Evolutionary conservation across 1,284 basidiomycete species (phyloP), one percentile per base, ranked within the genome.

Genomic region (Baeospora myosura): DNA sequence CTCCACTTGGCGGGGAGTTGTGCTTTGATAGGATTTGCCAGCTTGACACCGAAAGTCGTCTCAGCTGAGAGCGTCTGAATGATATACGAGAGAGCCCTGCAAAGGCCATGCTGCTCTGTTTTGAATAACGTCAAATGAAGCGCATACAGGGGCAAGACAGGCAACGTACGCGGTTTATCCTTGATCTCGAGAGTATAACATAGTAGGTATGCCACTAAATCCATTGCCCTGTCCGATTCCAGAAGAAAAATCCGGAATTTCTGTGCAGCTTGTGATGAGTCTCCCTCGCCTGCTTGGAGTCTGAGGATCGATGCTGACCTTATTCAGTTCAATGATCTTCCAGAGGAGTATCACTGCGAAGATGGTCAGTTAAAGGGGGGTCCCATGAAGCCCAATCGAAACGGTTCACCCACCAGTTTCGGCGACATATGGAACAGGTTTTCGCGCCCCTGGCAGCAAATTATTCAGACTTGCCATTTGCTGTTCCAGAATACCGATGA

Each of bases 41-140:
- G 64, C 42, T 78, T 78, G 4, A 60, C 52, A 2, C 85, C 88
- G 54, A 97, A 94, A 0, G 74, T 68, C 22, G 72, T 71, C 52
- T 96, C 89, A 0, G 91, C 82, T 3, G 92, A 93, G 14, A 98
- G 64, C 3, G 89, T 86, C 57, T 98, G 95, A 3, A 98, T 68
- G 45, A 97, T 84, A 62, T 96, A 97, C 2, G 90, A 89, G 23
- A 95, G 69, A 3, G 90, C 79, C 35, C 94, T 78, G 52, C 93
- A 90, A 20, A 97, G 66, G 0, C 92, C 94, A 53, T 96, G 87
- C 66, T 94, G 83, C 43, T 94, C 89, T 84, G 54, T 11, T 37
- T 47, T 29, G 41, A 35, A 31, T 47, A 40, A 24, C 58, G 48
- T 53, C 44, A 31, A 43, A 42, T 33, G 22, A 47, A 20, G 12